phyloP scores from a whole-genome alignment of 192 early-diverging fungal species.

The Lobosporangium transversale region DNA sequence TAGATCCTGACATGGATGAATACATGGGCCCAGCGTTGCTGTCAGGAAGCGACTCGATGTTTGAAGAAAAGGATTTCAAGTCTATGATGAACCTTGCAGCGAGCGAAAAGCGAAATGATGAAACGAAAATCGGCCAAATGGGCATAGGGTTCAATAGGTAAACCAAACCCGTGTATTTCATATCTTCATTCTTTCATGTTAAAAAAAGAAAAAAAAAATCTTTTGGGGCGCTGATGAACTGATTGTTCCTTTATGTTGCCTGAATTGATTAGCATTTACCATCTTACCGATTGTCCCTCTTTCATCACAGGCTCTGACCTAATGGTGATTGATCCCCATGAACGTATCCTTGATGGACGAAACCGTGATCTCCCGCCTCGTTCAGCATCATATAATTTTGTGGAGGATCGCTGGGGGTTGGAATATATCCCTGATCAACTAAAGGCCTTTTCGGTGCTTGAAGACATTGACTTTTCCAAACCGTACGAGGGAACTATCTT shows the following conservation, averaged over 20 bases:
- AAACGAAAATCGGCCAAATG: slow-evolving; percentile 46
- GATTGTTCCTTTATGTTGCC: neutral
- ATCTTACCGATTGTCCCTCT: slow-evolving; percentile 50
- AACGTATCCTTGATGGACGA: slow-evolving; percentile 6
- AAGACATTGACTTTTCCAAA: slow-evolving; percentile 40
- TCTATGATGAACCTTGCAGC: slow-evolving; percentile 25
- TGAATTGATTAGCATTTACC: slow-evolving; percentile 42
- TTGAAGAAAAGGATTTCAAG: slow-evolving; percentile 27
- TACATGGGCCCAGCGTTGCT: slow-evolving; percentile 46
- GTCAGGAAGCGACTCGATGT: slow-evolving; percentile 31
- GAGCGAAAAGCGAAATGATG: slow-evolving; percentile 25
- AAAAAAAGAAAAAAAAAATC: neutral
- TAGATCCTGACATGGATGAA: slow-evolving; percentile 11
- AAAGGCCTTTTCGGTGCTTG: slow-evolving; percentile 17
- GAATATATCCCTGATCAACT: slow-evolving; percentile 32
- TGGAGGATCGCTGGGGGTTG: neutral
- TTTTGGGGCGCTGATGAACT: neutral
- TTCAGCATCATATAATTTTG: slow-evolving; percentile 24
- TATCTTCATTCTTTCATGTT: no score
- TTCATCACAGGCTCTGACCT: slow-evolving; percentile 43
- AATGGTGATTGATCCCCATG: slow-evolving; percentile 54
- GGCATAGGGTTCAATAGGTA: slow-evolving; percentile 53
- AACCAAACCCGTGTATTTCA: no score
- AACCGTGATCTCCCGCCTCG: neutral
- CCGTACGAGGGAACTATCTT: slow-evolving; percentile 50